Evolutionary conservation across 768 basidiomycete species (phyloP).

Genomic region (Naematelia aurantialba): DNA sequence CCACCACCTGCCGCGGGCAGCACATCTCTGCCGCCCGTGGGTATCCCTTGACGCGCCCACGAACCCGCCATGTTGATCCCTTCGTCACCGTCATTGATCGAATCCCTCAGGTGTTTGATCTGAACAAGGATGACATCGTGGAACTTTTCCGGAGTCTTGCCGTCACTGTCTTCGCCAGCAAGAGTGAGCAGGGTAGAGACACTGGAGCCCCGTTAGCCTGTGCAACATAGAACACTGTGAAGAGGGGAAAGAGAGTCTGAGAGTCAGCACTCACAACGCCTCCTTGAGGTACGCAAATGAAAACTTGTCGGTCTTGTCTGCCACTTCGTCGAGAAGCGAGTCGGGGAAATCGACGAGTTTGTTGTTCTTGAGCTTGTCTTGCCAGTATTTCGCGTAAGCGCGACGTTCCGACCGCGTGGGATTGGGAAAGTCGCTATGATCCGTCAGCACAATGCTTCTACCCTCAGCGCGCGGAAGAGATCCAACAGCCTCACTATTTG

Average conservation of each 20-base stretch:
- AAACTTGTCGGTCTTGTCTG: slow-evolving; percentile 62
- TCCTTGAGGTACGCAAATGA: slow-evolving; percentile 88
- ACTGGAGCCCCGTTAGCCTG: slow-evolving; percentile 50
- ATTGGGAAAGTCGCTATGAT: slow-evolving; percentile 64
- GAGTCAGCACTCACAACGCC: slow-evolving; percentile 62
- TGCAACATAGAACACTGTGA: background rate
- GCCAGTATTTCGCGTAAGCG: slow-evolving; percentile 75
- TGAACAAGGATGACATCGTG: slow-evolving; percentile 57
- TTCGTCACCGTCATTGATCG: slow-evolving; percentile 57
- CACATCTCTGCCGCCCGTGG: background rate
- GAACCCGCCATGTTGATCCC: background rate
- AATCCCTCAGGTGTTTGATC: slow-evolving; percentile 63
- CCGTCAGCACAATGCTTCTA: background rate
- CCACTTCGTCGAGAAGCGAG: slow-evolving; percentile 60
- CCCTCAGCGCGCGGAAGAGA: background rate
- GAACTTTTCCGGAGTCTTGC: slow-evolving; percentile 54
- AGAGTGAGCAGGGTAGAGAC: slow-evolving; percentile 70
- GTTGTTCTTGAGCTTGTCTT: slow-evolving; percentile 66
- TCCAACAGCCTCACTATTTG: slow-evolving; percentile 63
- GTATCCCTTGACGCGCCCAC: background rate
- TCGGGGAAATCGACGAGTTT: slow-evolving; percentile 66
- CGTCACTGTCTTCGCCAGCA: slow-evolving; percentile 55
- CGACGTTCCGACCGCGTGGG: slow-evolving; percentile 64
- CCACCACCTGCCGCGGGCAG: too few relatives aligned
- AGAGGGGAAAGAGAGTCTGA: background rate